Conservation (phyloP, 345 rosid species). For the Rhodamnia argentea region DNA sequence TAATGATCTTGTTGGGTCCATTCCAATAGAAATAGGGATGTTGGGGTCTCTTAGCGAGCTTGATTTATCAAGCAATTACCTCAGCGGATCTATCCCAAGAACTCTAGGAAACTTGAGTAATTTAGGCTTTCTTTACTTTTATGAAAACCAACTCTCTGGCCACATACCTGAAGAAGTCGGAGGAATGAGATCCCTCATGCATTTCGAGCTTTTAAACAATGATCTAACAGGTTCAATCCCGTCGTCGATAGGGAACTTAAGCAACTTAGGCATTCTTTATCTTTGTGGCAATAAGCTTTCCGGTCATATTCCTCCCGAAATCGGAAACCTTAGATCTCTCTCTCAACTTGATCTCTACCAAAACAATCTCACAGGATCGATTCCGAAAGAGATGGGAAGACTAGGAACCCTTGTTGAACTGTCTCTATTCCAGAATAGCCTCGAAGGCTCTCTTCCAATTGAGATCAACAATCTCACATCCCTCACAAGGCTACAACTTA, state of each 20-base stretch:
- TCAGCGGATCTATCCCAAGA: neutral
- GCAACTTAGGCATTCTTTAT: neutral
- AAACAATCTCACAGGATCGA: neutral
- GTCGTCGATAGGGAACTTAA: neutral
- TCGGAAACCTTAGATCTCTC: neutral
- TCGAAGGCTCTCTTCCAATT: neutral
- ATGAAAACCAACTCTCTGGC: too few species aligned
- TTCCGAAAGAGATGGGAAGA: neutral
- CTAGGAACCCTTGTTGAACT: neutral
- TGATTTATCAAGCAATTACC: neutral
- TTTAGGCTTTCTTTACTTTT: neutral
- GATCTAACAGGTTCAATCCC: too few species aligned
- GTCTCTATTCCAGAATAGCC: rapidly evolving
- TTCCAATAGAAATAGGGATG: too few species aligned
- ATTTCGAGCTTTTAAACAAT: too few species aligned
- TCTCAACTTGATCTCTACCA: neutral
- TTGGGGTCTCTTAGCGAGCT: too few species aligned
- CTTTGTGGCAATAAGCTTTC: neutral
- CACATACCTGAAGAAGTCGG: neutral
- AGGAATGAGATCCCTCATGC: neutral
- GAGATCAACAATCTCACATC: slow-evolving; percentile 1
- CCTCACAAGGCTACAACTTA: neutral
- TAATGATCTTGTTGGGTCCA: neutral
- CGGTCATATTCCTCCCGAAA: neutral
- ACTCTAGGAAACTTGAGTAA: neutral